Evolutionary conservation across 139 green algal species (phyloP).

Genomic region (Microglena sp.): DNA sequence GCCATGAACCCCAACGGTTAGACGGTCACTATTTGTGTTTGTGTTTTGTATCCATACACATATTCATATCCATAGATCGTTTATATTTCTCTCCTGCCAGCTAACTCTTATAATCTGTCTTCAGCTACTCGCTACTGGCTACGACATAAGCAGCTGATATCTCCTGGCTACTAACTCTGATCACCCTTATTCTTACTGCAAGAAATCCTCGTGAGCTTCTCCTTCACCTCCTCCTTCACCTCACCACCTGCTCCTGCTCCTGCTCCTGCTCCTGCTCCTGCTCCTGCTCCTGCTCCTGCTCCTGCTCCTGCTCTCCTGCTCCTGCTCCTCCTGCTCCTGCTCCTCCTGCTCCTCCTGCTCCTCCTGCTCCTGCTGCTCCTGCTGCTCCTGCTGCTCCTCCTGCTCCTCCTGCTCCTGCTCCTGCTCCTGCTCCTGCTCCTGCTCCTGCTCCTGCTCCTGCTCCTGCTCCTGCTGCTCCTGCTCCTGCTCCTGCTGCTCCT

Average conservation of each 20-base stretch:
- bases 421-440: slow-evolving; percentile 5
- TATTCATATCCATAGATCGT: no score
- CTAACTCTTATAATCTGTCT: no score
- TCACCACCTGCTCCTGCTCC: background rate
- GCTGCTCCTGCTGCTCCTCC: background rate
- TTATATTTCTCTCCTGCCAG: no score
- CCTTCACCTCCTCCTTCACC: background rate
- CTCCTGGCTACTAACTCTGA: no score
- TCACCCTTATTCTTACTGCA: no score
- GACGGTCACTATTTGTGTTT: no score
- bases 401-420: slow-evolving; percentile 5
- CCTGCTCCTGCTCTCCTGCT: background rate
- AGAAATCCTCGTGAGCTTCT: no score
- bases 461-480: background rate
- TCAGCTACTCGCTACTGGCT: no score
- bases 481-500: background rate
- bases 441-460: background rate
- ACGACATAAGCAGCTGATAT: no score
- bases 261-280: slow-evolving; percentile 8
- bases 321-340: background rate
- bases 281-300: background rate
- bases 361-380: background rate
- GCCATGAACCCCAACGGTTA: no score
- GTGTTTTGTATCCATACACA: no score
- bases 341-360: background rate